Percentiles rank a stretch among this genome's conserved stretches.
phyloP scores from a whole-genome alignment of 192 early-diverging fungal genomes.

The Gryganskiella cystojenkinii region DNA sequence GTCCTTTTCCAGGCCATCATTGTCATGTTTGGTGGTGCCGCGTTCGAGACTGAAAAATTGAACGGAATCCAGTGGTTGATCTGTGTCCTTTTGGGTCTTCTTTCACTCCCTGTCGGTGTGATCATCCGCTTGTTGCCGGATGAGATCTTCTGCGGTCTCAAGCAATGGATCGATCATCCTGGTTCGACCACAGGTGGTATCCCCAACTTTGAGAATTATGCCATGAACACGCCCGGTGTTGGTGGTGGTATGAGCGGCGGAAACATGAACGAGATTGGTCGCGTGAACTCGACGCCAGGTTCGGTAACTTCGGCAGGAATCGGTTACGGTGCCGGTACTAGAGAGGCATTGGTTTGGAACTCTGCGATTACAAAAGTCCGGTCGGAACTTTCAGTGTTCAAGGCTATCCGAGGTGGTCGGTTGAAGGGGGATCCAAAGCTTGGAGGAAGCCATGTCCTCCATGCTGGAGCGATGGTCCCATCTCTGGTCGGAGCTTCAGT shows the following conservation, averaged over 20 bases:
- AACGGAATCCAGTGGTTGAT: conserved; percentile 84
- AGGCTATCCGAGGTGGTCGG: conserved; percentile 55
- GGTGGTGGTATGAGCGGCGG: neutral
- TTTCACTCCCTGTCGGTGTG: conserved; percentile 87
- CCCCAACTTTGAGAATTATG: conserved; percentile 20
- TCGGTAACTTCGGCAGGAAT: conserved; percentile 31
- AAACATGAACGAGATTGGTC: conserved; percentile 11
- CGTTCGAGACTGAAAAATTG: conserved; percentile 81
- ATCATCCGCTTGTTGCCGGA: conserved; percentile 91
- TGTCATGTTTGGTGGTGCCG: conserved; percentile 87
- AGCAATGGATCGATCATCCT: conserved; percentile 23
- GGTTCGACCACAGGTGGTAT: neutral
- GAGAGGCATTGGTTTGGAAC: conserved; percentile 59
- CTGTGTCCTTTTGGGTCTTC: conserved; percentile 79
- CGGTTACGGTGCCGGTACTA: conserved; percentile 18
- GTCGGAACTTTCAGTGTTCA: conserved; percentile 49
- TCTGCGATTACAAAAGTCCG: conserved; percentile 50
- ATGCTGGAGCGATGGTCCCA: conserved; percentile 56
- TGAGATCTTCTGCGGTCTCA: conserved; percentile 51
- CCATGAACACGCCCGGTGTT: neutral
- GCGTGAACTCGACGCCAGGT: conserved; percentile 30
- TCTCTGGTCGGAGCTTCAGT: conserved; percentile 57
- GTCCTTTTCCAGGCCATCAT: conserved; percentile 87
- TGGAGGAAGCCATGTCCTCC: conserved; percentile 22
- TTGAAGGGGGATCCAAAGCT: conserved; percentile 1